Evolutionary conservation across 2,329 filamentous ascomycete genomes (phyloP).

Genomic region (Remersonia thermophila): DNA sequence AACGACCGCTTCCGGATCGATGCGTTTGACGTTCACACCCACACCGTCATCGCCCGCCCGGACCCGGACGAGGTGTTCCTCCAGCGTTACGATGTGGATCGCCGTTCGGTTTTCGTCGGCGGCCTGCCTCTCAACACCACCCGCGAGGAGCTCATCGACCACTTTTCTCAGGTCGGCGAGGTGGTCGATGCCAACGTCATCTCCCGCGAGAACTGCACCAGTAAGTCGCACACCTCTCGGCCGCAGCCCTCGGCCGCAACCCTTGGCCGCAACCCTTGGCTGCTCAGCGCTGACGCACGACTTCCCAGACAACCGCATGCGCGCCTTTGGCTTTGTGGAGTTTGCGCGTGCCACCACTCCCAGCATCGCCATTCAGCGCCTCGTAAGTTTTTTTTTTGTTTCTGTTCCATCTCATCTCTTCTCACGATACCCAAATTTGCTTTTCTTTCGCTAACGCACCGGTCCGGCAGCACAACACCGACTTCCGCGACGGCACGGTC

Average conservation of each 20-base stretch:
- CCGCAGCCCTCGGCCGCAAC: too few relatives aligned
- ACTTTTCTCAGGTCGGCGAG: slow-evolving; percentile 28
- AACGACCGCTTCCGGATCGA: slow-evolving; percentile 12
- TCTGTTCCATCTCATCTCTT: background rate
- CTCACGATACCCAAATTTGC: too few relatives aligned
- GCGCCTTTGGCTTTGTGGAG: slow-evolving; percentile 14
- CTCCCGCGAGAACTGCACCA: slow-evolving; percentile 5
- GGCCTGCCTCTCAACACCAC: slow-evolving; percentile 28
- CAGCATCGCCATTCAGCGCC: slow-evolving; percentile 4
- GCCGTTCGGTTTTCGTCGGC: slow-evolving; percentile 36
- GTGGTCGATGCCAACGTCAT: slow-evolving; percentile 24
- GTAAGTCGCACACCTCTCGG: too few relatives aligned
- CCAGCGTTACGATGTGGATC: slow-evolving; percentile 30
- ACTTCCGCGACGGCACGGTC: too few relatives aligned
- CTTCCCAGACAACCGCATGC: background rate
- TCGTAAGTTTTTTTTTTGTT: slow-evolving; percentile 8
- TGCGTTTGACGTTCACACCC: slow-evolving; percentile 20
- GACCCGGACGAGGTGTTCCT: slow-evolving; percentile 17
- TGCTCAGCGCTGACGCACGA: slow-evolving; percentile 8
- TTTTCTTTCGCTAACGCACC: slow-evolving; percentile 7
- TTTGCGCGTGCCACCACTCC: slow-evolving; percentile 9
- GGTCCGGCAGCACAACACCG: slow-evolving; percentile 1
- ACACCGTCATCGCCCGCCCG: slow-evolving; percentile 2
- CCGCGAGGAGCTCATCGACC: slow-evolving; percentile 24
- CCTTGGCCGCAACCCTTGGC: slow-evolving; percentile 4